Conservation (phyloP, 208 protist genomes). For the Balamuthia mandrillaris region DNA sequence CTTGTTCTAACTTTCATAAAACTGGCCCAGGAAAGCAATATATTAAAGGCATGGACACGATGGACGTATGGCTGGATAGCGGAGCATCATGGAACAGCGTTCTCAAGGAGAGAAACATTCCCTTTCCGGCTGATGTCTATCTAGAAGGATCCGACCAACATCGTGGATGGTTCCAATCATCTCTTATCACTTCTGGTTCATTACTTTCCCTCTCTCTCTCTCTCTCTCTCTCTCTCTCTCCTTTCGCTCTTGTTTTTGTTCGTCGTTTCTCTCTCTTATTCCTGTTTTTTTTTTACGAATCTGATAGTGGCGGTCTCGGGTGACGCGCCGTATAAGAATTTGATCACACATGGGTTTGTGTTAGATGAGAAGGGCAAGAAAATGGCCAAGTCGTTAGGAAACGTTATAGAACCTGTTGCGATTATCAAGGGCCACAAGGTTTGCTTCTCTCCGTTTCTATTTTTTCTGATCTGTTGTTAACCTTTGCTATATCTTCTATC, state of each 20-base stretch:
- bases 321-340: constrained; percentile 63
- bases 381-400: constrained; percentile 85
- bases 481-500: no score
- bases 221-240: neutral
- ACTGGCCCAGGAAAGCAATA: no score
- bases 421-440: constrained; percentile 69
- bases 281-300: neutral
- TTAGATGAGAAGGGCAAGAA: constrained; percentile 79
- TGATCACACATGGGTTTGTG: constrained; percentile 82
- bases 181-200: constrained; percentile 63
- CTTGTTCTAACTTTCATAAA: no score
- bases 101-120: neutral
- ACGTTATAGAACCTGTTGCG: constrained; percentile 69
- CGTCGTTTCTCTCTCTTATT: neutral
- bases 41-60: constrained; percentile 73
- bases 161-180: constrained; percentile 84
- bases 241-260: neutral
- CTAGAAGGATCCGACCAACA: constrained; percentile 82
- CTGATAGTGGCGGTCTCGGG: neutral
- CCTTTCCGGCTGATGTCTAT: constrained; percentile 56
- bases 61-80: constrained; percentile 87
- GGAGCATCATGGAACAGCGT: constrained; percentile 72
- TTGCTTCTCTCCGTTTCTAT: no score
- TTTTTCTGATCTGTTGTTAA: no score
- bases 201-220: neutral